Evolutionary conservation across 2,329 filamentous ascomycete genomes (phyloP).

Genomic region (Curvularia eragrostidis): DNA sequence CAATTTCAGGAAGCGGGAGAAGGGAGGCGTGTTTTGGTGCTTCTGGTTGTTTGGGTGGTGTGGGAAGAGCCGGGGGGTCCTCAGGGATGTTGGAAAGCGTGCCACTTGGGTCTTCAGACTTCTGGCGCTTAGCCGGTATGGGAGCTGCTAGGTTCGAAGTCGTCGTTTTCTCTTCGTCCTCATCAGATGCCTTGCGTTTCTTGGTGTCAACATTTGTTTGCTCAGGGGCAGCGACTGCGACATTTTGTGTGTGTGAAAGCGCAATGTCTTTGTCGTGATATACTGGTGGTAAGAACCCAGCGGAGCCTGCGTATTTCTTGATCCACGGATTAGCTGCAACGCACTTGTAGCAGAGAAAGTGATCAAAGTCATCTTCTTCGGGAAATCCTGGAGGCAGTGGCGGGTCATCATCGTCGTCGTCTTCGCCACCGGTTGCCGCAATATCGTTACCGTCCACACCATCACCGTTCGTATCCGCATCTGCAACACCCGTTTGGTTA

Average conservation of each 20-base stretch:
- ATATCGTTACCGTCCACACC: constrained; percentile 46
- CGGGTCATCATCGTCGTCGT: constrained; percentile 59
- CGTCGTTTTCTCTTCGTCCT: constrained; percentile 39
- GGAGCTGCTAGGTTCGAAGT: constrained; percentile 26
- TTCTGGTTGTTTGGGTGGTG: constrained; percentile 37
- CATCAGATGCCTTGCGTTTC: constrained; percentile 58
- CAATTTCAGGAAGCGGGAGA: constrained; percentile 58
- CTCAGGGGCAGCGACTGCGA: constrained; percentile 18
- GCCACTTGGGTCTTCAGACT: constrained; percentile 41
- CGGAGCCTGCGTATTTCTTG: constrained; percentile 80
- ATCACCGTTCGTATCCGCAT: constrained; percentile 24
- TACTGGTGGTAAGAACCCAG: constrained; percentile 80
- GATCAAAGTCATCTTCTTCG: constrained; percentile 84
- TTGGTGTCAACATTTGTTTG: constrained; percentile 35
- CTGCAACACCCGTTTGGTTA: constrained; percentile 29
- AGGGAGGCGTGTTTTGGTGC: constrained; percentile 69
- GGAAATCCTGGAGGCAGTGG: constrained; percentile 87
- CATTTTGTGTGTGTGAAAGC: constrained; percentile 14
- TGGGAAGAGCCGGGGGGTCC: constrained; percentile 31
- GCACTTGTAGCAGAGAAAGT: constrained; percentile 94
- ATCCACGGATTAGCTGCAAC: constrained; percentile 89
- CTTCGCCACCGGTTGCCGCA: constrained; percentile 61
- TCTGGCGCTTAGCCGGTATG: constrained; percentile 43
- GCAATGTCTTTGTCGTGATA: constrained; percentile 54
- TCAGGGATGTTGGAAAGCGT: constrained; percentile 47